These are phyloP conservation scores for Fagopyrum tataricum DNA, from an alignment of 148 eudicot genomes.

Conservation along the genomic window DNA sequence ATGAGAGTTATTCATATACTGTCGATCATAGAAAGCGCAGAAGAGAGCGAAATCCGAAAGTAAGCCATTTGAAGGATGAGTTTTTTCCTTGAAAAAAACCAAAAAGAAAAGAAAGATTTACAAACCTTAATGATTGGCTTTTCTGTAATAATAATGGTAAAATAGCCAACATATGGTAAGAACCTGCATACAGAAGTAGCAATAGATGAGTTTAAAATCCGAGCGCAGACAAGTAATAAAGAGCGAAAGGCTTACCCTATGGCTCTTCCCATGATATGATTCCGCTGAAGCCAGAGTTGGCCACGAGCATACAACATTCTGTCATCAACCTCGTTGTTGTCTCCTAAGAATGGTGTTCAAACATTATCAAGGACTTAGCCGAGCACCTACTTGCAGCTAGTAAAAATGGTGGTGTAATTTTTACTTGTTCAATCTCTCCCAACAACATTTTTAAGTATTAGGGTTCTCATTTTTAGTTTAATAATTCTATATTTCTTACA, in stretches of 20 bases:
- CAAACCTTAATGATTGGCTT: slow-evolving; percentile 49
- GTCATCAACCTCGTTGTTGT: slow-evolving; percentile 58
- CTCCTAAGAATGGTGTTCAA: slow-evolving; percentile 31
- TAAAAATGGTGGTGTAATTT: no score
- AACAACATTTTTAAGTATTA: no score
- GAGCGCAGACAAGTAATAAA: background rate
- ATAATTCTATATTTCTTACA: no score
- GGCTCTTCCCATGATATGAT: slow-evolving; percentile 83
- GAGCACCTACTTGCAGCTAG: background rate
- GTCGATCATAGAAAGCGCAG: no score
- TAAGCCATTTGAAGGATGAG: no score
- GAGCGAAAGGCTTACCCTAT: slow-evolving; percentile 44
- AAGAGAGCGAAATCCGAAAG: no score
- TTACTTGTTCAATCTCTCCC: no score
- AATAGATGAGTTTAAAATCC: background rate
- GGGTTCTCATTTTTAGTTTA: no score
- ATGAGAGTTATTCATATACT: slow-evolving; percentile 9
- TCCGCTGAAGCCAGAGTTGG: slow-evolving; percentile 69
- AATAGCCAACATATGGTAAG: slow-evolving; percentile 62
- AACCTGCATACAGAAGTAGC: slow-evolving; percentile 30
- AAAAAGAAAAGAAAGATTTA: slow-evolving; percentile 13
- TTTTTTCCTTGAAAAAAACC: slow-evolving; percentile 22
- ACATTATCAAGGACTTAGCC: background rate
- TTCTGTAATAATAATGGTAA: slow-evolving; percentile 62
- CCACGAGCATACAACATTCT: slow-evolving; percentile 58